Conservation (phyloP, 1,139 yeast genomes). For the Geotrichum carabidarum region DNA sequence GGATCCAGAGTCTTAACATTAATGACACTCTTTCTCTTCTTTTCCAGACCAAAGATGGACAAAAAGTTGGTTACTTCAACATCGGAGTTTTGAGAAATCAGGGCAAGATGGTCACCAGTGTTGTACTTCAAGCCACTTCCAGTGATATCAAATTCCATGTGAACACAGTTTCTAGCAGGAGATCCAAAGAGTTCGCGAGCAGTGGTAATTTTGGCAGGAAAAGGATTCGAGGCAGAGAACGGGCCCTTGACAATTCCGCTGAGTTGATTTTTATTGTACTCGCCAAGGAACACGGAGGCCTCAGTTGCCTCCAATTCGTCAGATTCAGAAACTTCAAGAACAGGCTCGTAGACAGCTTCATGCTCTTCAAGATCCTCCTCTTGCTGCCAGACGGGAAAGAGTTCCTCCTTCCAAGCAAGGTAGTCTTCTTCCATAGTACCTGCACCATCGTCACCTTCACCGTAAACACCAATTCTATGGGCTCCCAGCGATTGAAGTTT, state of each 20-base stretch:
- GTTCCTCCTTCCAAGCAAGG: slow-evolving; percentile 81
- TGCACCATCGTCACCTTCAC: slow-evolving; percentile 92
- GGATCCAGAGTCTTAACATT: slow-evolving; percentile 68
- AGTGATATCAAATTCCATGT: slow-evolving; percentile 79
- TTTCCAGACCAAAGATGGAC: slow-evolving; percentile 55
- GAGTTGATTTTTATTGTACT: slow-evolving; percentile 66
- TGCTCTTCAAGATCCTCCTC: slow-evolving; percentile 66
- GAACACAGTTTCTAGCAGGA: slow-evolving; percentile 73
- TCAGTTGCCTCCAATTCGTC: slow-evolving; percentile 35
- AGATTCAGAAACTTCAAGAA: slow-evolving; percentile 47
- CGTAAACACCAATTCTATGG: slow-evolving; percentile 61
- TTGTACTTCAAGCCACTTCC: slow-evolving; percentile 69
- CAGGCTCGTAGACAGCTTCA: slow-evolving; percentile 73
- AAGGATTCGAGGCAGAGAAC: slow-evolving; percentile 78
- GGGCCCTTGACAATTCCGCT: slow-evolving; percentile 60
- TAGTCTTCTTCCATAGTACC: slow-evolving; percentile 96
- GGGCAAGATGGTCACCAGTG: slow-evolving; percentile 94
- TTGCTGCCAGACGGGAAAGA: slow-evolving; percentile 62
- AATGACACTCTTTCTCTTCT: slow-evolving; percentile 53
- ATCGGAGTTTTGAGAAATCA: slow-evolving; percentile 87
- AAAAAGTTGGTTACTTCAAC: slow-evolving; percentile 65
- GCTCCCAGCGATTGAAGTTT: slow-evolving; percentile 63
- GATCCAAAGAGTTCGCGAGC: slow-evolving; percentile 69
- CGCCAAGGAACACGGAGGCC: slow-evolving; percentile 69
- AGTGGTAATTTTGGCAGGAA: slow-evolving; percentile 58